Percentiles rank a stretch among this genome's conserved stretches.
These are phyloP conservation scores for Daldinia caldariorum DNA, from an alignment of 495 filamentous ascomycete species.

Conservation along the genomic window DNA sequence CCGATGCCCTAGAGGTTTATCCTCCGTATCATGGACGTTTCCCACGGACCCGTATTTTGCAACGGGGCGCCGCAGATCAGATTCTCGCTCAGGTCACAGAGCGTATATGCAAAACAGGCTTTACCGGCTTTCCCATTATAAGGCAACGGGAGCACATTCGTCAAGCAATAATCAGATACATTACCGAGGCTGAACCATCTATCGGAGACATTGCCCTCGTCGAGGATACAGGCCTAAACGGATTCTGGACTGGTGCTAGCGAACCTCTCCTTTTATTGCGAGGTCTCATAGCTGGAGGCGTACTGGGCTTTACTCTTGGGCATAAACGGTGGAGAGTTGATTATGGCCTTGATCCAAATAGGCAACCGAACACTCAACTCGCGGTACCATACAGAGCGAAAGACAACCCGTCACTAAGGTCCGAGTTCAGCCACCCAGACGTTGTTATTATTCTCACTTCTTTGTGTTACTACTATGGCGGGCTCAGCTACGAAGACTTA, in stretches of 20 bases:
- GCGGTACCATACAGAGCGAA: conserved; percentile 81
- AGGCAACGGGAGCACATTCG: conserved; percentile 51
- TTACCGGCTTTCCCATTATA: conserved; percentile 54
- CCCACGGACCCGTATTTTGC: conserved; percentile 58
- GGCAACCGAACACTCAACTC: conserved; percentile 58
- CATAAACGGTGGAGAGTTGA: conserved; percentile 74
- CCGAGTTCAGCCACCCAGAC: conserved; percentile 82
- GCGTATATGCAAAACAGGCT: conserved; percentile 52
- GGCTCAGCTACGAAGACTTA: conserved; percentile 66
- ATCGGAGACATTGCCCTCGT: conserved; percentile 49
- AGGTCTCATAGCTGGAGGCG: conserved; percentile 66
- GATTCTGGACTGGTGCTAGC: conserved; percentile 51
- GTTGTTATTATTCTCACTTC: conserved; percentile 73
- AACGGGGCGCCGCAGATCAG: conserved; percentile 44
- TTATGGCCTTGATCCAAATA: conserved; percentile 65
- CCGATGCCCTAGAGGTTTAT: conserved; percentile 54
- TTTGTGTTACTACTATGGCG: conserved; percentile 74
- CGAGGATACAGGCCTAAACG: conserved; percentile 38
- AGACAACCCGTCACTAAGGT: conserved; percentile 67
- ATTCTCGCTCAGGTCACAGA: conserved; percentile 48
- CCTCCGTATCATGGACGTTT: conserved; percentile 48
- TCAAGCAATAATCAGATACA: conserved; percentile 56
- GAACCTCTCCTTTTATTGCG: conserved; percentile 65
- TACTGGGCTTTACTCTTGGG: conserved; percentile 64
- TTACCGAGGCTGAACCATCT: conserved; percentile 47